Conservation (phyloP, 345 rosid species). For the Linum tenue region DNA sequence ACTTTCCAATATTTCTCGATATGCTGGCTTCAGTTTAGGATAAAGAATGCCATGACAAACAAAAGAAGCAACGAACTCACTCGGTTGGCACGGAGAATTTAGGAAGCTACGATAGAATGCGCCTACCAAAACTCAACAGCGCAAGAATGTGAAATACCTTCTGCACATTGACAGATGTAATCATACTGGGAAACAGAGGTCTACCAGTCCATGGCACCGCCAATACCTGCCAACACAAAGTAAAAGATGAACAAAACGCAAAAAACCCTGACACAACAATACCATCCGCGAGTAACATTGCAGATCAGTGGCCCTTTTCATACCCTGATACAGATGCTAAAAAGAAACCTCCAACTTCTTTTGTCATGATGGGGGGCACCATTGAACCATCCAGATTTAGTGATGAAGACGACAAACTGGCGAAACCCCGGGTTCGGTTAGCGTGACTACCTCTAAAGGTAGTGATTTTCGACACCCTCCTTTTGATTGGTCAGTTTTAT, state of each 20-base stretch:
- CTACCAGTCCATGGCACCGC: slow-evolving; percentile 82
- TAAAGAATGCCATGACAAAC: slow-evolving; percentile 34
- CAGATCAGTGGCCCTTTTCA: not conserved
- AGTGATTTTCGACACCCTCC: no score
- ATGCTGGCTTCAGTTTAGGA: slow-evolving; percentile 82
- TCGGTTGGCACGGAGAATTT: not conserved
- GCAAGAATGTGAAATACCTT: slow-evolving; percentile 47
- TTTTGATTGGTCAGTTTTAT: no score
- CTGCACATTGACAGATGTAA: slow-evolving; percentile 78
- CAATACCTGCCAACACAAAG: slow-evolving; percentile 48
- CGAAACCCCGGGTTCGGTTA: no score
- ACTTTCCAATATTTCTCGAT: slow-evolving; percentile 77
- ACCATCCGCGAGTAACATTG: slow-evolving; percentile 6
- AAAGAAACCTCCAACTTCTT: no score
- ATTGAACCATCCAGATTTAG: no score
- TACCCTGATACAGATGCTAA: not conserved
- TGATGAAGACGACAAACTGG: no score
- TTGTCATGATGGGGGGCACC: no score
- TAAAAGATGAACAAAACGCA: not conserved
- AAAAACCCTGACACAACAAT: no score
- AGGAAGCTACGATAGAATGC: not conserved
- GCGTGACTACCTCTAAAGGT: no score
- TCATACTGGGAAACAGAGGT: slow-evolving; percentile 93
- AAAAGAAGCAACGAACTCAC: not conserved
- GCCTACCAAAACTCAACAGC: not conserved